These are phyloP conservation scores for Sporothrix sp. DNA, from an alignment of 2,329 filamentous ascomycete genomes.

Conservation along the genomic window DNA sequence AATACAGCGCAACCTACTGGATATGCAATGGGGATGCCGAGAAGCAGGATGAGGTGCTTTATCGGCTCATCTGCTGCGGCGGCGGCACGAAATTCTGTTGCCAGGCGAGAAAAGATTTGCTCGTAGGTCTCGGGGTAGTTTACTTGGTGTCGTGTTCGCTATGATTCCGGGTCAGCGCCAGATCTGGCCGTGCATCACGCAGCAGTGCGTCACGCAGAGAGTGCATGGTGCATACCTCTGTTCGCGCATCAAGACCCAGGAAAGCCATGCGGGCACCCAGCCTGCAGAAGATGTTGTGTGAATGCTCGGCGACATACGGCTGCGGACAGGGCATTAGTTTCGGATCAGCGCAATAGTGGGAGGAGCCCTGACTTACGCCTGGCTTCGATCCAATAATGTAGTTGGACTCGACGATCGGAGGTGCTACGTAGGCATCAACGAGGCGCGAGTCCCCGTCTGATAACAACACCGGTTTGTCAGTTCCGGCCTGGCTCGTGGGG, in stretches of 20 bases:
- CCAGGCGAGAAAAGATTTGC: slow-evolving; percentile 66
- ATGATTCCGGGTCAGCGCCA: no score
- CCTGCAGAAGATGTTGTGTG: slow-evolving; percentile 75
- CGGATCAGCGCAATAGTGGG: no score
- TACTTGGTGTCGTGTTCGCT: slow-evolving; percentile 82
- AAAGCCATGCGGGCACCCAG: slow-evolving; percentile 78
- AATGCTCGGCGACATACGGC: slow-evolving; percentile 83
- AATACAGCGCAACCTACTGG: slow-evolving; percentile 40
- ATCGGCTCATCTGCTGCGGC: slow-evolving; percentile 63
- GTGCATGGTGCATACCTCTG: slow-evolving; percentile 53
- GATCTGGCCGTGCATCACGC: no score
- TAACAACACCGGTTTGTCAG: no score
- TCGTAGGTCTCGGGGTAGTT: slow-evolving; percentile 92
- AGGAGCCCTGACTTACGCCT: slow-evolving; percentile 61
- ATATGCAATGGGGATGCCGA: slow-evolving; percentile 82
- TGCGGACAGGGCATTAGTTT: no score
- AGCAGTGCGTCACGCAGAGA: background rate
- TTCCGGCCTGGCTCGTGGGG: no score
- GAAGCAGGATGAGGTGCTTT: slow-evolving; percentile 75
- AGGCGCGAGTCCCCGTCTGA: no score
- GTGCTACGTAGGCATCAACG: slow-evolving; percentile 61
- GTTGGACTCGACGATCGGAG: slow-evolving; percentile 48
- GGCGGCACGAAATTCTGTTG: slow-evolving; percentile 58
- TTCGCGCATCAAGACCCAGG: slow-evolving; percentile 83
- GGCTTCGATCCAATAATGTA: slow-evolving; percentile 71